Percentiles rank a stretch among this genome's conserved stretches.
Conservation (phyloP, 768 basidiomycete genomes). For the Pulveroboletus sp. region DNA sequence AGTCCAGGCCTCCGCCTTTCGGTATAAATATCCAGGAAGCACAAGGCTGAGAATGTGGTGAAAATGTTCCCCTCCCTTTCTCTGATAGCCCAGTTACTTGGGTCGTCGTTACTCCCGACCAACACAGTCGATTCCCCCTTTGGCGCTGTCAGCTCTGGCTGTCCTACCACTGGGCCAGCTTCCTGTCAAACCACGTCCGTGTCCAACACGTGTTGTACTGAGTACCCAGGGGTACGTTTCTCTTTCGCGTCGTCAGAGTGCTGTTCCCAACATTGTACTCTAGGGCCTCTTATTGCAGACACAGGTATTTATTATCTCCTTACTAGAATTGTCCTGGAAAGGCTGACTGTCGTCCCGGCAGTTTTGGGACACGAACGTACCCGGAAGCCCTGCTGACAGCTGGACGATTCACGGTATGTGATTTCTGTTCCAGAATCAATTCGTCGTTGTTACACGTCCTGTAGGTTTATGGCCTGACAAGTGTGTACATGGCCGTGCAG, state of each 20-base stretch:
- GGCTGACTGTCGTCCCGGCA: conserved; percentile 32
- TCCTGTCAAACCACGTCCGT: conserved; percentile 55
- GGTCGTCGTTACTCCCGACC: conserved; percentile 17
- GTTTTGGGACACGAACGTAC: conserved; percentile 63
- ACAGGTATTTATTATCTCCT: conserved; percentile 32
- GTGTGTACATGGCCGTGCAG: conserved; percentile 31
- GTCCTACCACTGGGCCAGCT: conserved; percentile 43
- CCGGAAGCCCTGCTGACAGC: conserved; percentile 59
- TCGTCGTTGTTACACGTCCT: conserved; percentile 1
- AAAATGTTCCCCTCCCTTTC: conserved; percentile 21
- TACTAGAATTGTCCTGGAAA: background rate
- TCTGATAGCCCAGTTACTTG: conserved; percentile 22
- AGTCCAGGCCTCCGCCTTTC: background rate
- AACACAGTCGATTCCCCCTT: conserved; percentile 24
- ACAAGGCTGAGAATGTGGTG: background rate
- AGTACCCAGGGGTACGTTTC: conserved; percentile 57
- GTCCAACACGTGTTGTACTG: conserved; percentile 61
- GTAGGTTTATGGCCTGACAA: conserved; percentile 68
- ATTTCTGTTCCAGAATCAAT: background rate
- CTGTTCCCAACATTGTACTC: background rate
- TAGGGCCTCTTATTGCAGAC: conserved; percentile 63
- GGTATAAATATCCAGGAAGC: conserved; percentile 9
- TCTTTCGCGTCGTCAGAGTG: background rate
- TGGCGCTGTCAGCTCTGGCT: conserved; percentile 45
- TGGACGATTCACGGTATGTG: conserved; percentile 76